A percentile compares a stretch with the other conserved stretches of the same genome.
Evolutionary conservation across 176 grass and related monocot species (phyloP).

Genomic region (Microstegium vimineum): DNA sequence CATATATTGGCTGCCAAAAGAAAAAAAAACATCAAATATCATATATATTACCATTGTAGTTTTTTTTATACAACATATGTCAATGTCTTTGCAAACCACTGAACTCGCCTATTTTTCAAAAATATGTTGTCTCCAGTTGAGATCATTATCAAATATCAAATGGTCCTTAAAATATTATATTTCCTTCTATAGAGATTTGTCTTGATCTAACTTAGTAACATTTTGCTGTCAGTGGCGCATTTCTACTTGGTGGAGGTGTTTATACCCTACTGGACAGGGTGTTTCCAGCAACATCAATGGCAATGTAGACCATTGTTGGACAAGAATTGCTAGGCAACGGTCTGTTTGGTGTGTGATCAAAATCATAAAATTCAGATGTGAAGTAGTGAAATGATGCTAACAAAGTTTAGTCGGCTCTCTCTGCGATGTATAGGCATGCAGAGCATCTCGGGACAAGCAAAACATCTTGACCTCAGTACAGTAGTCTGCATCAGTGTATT

Average conservation of each 20-base stretch:
- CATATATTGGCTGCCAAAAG: background rate
- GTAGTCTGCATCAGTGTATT: background rate
- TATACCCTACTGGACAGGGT: constrained; percentile 78
- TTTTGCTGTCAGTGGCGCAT: constrained; percentile 56
- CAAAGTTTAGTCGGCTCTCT: background rate
- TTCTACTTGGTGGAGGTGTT: constrained; percentile 79
- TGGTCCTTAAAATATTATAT: background rate
- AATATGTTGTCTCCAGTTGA: background rate
- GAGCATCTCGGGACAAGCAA: background rate
- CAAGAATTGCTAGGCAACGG: background rate
- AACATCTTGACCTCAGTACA: background rate
- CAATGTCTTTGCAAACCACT: background rate
- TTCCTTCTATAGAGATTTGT: background rate
- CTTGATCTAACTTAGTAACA: background rate
- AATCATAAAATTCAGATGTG: background rate
- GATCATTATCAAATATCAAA: background rate
- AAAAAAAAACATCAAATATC: background rate
- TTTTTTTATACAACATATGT: background rate
- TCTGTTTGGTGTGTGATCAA: background rate
- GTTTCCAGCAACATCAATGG: constrained; percentile 78
- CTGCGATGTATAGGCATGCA: background rate
- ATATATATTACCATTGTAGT: background rate
- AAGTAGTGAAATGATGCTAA: constrained; percentile 6
- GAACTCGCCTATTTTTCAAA: background rate
- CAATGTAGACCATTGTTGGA: constrained; percentile 36